Evolutionary conservation across 2,329 filamentous ascomycete species (phyloP), one percentile per base, ranked within the genome.

Genomic region (Cordyceps cateniannulata): DNA sequence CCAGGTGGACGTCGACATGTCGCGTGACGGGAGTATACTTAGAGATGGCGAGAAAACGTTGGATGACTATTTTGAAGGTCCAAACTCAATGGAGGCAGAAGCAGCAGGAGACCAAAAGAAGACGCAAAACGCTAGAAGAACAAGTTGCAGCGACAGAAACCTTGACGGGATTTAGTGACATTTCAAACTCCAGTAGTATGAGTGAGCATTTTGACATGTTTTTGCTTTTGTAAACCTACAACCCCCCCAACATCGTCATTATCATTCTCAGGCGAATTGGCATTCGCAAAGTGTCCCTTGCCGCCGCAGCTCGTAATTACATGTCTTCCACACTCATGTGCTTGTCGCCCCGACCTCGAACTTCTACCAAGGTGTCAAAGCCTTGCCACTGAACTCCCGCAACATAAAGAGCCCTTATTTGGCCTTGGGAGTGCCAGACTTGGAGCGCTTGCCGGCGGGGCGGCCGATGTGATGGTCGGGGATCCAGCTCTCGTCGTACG

Each of bases 401-500:
- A 14, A 16, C 20, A 25, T 4, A 22, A 25, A 25, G 6, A 25
- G 2, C 29, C 3, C 24, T 63, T 73, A 73, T 62, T 73, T 70
- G 50, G 63, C 65, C 62, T 64, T 65, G 68, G 75, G 77, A 63
- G 79, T 76, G 65, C 80, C 76, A 66, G 81, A 84, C 83, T 86
- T 87, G 74, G 84, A 82, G 65, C 85, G 83, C 75, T 83, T 83
- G 58, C 58, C 58, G 61, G 85, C 89, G 67, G 93, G 93, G 68
- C 90, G 88, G 80, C 93, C 90, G 75, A 97, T 85, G 77, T 98
- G 93, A 73, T 89, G 86, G 64, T 87, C 85, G 32, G 93, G 92
- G 69, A 97, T 96, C 93, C 93, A 97, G 80, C 88, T 91, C 80
- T 93, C 88, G 70, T 96, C 93, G 76, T 93, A 96, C 63, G 82